Conservation (phyloP, 1,284 basidiomycete species). For the Ustilago shanxiensis region DNA sequence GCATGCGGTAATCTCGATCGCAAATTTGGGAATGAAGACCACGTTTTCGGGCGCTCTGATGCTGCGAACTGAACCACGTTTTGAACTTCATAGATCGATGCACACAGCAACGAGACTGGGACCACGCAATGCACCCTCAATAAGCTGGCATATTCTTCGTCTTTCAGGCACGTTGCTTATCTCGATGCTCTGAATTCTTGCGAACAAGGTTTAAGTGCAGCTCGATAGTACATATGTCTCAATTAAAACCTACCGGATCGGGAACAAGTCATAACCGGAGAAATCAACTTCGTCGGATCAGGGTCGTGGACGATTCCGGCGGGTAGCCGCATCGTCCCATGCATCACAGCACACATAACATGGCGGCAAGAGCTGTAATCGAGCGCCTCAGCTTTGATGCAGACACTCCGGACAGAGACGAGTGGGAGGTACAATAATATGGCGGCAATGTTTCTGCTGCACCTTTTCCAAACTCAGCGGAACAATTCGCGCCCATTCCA, state of each 20-base stretch:
- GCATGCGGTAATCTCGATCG: too few relatives aligned
- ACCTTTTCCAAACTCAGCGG: conserved; percentile 20
- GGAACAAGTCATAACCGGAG: not conserved
- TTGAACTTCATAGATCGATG: too few relatives aligned
- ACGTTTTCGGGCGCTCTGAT: too few relatives aligned
- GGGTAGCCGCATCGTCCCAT: not conserved
- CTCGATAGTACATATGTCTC: not conserved
- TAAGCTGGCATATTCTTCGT: too few relatives aligned
- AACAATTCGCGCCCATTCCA: conserved; percentile 19
- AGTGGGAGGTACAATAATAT: not conserved
- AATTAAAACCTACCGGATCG: not conserved
- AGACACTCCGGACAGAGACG: not conserved
- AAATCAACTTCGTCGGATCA: not conserved
- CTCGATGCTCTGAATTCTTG: not conserved
- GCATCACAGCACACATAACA: too few relatives aligned
- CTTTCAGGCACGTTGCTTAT: not conserved
- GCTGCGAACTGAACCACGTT: too few relatives aligned
- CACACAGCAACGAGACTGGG: too few relatives aligned
- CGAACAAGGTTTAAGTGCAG: not conserved
- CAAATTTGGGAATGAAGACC: too few relatives aligned
- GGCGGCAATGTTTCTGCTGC: not conserved
- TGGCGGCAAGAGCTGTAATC: not conserved
- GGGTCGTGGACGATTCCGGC: not conserved
- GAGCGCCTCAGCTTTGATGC: not conserved
- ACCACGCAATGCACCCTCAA: too few relatives aligned